Conservation (phyloP, 1,284 basidiomycete species). For the Boletus smithii region DNA sequence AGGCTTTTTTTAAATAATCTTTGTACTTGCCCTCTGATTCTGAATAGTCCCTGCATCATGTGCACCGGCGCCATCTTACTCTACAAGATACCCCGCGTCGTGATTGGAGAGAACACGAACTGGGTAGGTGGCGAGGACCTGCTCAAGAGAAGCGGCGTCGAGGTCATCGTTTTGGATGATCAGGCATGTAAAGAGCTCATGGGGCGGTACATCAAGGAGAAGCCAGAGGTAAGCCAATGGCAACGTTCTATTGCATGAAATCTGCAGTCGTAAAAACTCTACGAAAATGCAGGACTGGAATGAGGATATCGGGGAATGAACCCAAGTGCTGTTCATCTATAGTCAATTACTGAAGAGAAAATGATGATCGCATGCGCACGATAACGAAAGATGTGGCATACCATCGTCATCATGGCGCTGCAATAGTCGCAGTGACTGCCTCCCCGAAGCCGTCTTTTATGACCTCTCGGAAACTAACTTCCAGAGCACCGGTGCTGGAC, state of each 20-base stretch:
- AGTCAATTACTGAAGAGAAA: neutral
- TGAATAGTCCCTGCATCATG: conserved; percentile 55
- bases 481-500: conserved; percentile 45
- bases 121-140: conserved; percentile 51
- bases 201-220: conserved; percentile 46
- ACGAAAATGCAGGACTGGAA: conserved; percentile 45
- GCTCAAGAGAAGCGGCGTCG: conserved; percentile 47
- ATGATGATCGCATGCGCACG: neutral
- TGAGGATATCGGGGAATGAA: conserved; percentile 53
- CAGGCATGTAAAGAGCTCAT: conserved; percentile 46
- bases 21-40: neutral
- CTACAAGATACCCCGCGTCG: conserved; percentile 57
- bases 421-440: conserved; percentile 22
- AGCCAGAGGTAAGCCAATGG: conserved; percentile 44
- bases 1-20: neutral
- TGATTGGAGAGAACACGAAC: conserved; percentile 56
- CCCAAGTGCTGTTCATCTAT: neutral
- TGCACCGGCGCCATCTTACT: conserved; percentile 59
- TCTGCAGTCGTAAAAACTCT: conserved; percentile 8
- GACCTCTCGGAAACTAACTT: conserved; percentile 47
- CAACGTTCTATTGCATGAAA: conserved; percentile 7
- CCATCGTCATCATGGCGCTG: conserved; percentile 22
- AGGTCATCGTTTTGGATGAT: conserved; percentile 50
- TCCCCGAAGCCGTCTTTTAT: conserved; percentile 37
- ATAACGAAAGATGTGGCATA: neutral